Evolutionary conservation across 176 grass and related monocot genomes (phyloP).

Genomic region (bread wheat (Triticum aestivum)): IWGSC_CS_RefSeq_v2.1 NC_057796.1:488384161-488384660

Average conservation of each 20-base stretch:
- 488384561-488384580: not conserved
- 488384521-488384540: slow-evolving; percentile 19
- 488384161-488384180: not conserved
- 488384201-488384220: not conserved
- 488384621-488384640: slow-evolving; percentile 1
- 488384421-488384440: slow-evolving; percentile 1
- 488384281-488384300: slow-evolving; percentile 40
- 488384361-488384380: slow-evolving; percentile 13
- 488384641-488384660: slow-evolving; percentile 35
- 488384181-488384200: not conserved
- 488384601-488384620: slow-evolving; percentile 36
- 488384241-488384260: slow-evolving; percentile 43
- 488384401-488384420: slow-evolving; percentile 23
- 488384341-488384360: slow-evolving; percentile 31
- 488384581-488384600: not conserved
- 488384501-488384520: not conserved
- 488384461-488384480: slow-evolving; percentile 20
- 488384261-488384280: slow-evolving; percentile 37
- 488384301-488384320: slow-evolving; percentile 42
- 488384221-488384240: slow-evolving; percentile 31
- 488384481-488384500: slow-evolving; percentile 27
- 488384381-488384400: slow-evolving; percentile 1
- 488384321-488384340: slow-evolving; percentile 38
- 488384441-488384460: slow-evolving; percentile 4
- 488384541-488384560: not conserved